phyloP scores from a whole-genome alignment of 2,329 filamentous ascomycete species.

The Onygena corvina region DNA sequence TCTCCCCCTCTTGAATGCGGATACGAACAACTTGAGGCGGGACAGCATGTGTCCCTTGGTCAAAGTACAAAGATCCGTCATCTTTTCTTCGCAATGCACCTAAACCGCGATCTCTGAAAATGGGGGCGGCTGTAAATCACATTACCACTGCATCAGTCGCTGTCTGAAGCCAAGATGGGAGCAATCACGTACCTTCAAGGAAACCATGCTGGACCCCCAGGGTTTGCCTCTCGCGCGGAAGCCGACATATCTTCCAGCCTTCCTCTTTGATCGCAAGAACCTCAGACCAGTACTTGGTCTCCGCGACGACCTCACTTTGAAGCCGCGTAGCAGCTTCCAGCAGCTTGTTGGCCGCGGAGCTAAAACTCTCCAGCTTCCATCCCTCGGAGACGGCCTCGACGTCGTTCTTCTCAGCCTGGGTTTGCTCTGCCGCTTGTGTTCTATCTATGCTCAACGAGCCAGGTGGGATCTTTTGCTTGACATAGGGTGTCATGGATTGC shows the following conservation, averaged over 20 bases:
- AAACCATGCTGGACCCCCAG: slow-evolving; percentile 85
- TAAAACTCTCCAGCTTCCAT: slow-evolving; percentile 67
- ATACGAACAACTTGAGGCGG: slow-evolving; percentile 54
- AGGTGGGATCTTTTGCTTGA: slow-evolving; percentile 60
- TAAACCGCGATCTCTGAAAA: slow-evolving; percentile 59
- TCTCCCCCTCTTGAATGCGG: slow-evolving; percentile 47
- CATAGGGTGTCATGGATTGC: slow-evolving; percentile 54
- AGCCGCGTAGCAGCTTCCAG: slow-evolving; percentile 59
- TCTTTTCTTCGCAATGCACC: slow-evolving; percentile 64
- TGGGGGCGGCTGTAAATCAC: slow-evolving; percentile 35
- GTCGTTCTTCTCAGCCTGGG: slow-evolving; percentile 44
- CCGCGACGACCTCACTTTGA: slow-evolving; percentile 62
- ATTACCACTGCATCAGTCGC: not conserved
- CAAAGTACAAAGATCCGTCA: slow-evolving; percentile 64
- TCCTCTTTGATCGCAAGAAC: slow-evolving; percentile 67
- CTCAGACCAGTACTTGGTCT: slow-evolving; percentile 82
- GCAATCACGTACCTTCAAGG: slow-evolving; percentile 48
- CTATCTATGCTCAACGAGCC: slow-evolving; percentile 61
- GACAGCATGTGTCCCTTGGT: slow-evolving; percentile 43
- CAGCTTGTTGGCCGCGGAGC: slow-evolving; percentile 61
- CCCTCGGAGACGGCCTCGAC: slow-evolving; percentile 47
- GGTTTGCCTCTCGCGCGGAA: slow-evolving; percentile 60
- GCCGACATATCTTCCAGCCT: slow-evolving; percentile 73
- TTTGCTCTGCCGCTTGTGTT: slow-evolving; percentile 49
- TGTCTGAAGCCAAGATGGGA: slow-evolving; percentile 6